Percentiles rank a stretch among this genome's conserved stretches.
These are phyloP conservation scores for Syzygium jambos DNA, from an alignment of 345 rosid species.

Conservation along the genomic window DNA sequence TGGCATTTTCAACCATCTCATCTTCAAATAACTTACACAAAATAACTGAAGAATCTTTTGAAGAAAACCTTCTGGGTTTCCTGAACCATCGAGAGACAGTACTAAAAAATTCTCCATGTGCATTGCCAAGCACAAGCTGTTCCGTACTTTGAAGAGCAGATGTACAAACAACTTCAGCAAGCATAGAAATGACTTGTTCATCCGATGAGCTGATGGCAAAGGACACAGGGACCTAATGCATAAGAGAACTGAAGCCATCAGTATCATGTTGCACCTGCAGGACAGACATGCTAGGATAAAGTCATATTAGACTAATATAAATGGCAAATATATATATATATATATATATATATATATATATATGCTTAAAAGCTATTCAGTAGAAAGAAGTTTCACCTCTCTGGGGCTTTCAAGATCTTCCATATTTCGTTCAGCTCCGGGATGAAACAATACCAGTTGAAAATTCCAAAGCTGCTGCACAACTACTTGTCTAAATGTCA, in stretches of 20 bases:
- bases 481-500: conserved; percentile 89
- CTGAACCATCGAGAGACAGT: conserved; percentile 36
- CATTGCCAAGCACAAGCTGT: conserved; percentile 33
- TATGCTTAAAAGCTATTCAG: background rate
- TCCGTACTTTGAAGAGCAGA: conserved; percentile 60
- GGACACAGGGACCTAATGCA: conserved; percentile 64
- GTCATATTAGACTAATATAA: conserved; percentile 11
- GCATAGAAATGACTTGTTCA: conserved; percentile 50
- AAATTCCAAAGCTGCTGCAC: conserved; percentile 69
- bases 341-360: background rate
- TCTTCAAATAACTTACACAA: conserved; percentile 46
- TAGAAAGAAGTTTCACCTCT: conserved; percentile 45
- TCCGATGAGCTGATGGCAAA: conserved; percentile 54
- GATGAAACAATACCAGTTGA: conserved; percentile 52
- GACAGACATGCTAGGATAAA: conserved; percentile 23
- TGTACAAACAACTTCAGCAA: conserved; percentile 64
- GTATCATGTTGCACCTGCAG: conserved; percentile 42
- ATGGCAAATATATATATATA: background rate
- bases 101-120: conserved; percentile 16
- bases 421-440: conserved; percentile 71
- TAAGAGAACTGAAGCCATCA: conserved; percentile 47
- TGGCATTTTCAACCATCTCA: conserved; percentile 47
- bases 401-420: conserved; percentile 53
- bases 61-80: conserved; percentile 31
- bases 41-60: conserved; percentile 56